Conservation (phyloP, 1,284 basidiomycete genomes). For the Puccinia novopanici region DNA sequence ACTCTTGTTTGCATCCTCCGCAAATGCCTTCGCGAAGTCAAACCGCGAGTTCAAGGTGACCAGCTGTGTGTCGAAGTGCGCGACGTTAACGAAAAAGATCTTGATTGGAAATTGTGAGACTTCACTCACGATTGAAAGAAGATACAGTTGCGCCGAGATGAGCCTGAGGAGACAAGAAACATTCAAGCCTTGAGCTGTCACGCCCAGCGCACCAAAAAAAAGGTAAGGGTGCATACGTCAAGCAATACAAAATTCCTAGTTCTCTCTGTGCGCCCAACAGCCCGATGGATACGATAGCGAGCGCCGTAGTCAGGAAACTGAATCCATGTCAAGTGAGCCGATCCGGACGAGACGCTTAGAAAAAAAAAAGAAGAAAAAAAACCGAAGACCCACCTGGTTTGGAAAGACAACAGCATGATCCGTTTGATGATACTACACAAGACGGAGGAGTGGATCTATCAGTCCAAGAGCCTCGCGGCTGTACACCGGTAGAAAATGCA, state of each 20-base stretch:
- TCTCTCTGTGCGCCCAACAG: slow-evolving; percentile 28
- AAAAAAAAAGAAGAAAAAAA: background rate
- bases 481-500: background rate
- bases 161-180: slow-evolving; percentile 7
- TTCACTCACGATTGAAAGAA: slow-evolving; percentile 37
- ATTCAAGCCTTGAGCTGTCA: background rate
- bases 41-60: slow-evolving; percentile 42
- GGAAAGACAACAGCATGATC: slow-evolving; percentile 35
- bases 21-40: slow-evolving; percentile 44
- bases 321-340: background rate
- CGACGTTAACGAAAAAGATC: background rate
- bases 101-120: background rate
- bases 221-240: slow-evolving; percentile 2
- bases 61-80: background rate
- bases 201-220: background rate
- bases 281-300: slow-evolving; percentile 34
- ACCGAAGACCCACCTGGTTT: slow-evolving; percentile 19
- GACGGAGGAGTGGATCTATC: background rate
- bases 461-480: background rate
- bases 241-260: slow-evolving; percentile 30
- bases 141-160: slow-evolving; percentile 32
- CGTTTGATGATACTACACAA: slow-evolving; percentile 33
- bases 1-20: slow-evolving; percentile 39
- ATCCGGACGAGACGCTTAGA: background rate
- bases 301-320: slow-evolving; percentile 37